Percentiles rank a stretch among this genome's conserved stretches.
Conservation (phyloP, 2,329 filamentous ascomycete genomes). For the Beauveria medogensis region DNA sequence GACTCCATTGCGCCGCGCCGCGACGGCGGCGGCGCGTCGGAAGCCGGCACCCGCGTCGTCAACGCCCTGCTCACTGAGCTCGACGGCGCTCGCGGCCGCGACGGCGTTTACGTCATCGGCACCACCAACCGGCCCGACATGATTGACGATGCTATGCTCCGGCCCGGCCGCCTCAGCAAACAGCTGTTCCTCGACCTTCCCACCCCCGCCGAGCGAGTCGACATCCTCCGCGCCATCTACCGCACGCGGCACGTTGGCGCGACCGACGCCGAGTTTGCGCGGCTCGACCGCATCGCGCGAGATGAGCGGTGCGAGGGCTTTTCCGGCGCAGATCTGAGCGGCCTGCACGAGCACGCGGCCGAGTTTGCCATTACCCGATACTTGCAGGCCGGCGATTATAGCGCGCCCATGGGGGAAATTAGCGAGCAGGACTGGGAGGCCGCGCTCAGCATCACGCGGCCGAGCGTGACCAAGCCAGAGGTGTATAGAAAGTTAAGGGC, state of each 20-base stretch:
- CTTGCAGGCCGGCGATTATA: slow-evolving; percentile 19
- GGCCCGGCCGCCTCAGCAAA: slow-evolving; percentile 81
- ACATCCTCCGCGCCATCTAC: slow-evolving; percentile 69
- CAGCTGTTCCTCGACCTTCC: slow-evolving; percentile 87
- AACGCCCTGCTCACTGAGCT: slow-evolving; percentile 93
- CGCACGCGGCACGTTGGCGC: slow-evolving; percentile 31
- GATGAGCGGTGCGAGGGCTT: slow-evolving; percentile 65
- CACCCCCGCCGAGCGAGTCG: slow-evolving; percentile 66
- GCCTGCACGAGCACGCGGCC: slow-evolving; percentile 39
- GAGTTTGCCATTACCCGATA: slow-evolving; percentile 38
- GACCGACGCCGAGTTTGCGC: slow-evolving; percentile 38
- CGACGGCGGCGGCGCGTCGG: slow-evolving; percentile 59
- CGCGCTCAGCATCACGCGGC: slow-evolving; percentile 39
- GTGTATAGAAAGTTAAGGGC: slow-evolving; percentile 33
- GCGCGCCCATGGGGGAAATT: slow-evolving; percentile 17
- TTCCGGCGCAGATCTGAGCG: slow-evolving; percentile 57
- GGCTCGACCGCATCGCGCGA: slow-evolving; percentile 57
- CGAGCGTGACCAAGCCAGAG: slow-evolving; percentile 40
- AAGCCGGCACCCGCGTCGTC: slow-evolving; percentile 81
- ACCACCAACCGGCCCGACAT: slow-evolving; percentile 94
- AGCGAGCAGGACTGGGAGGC: slow-evolving; percentile 42
- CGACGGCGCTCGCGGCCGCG: slow-evolving; percentile 71
- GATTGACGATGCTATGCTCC: slow-evolving; percentile 91
- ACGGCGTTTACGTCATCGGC: slow-evolving; percentile 87
- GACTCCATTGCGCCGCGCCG: slow-evolving; percentile 85